A percentile compares a stretch with the other conserved stretches of the same genome.
Evolutionary conservation across 2,329 filamentous ascomycete genomes (phyloP).

Genomic region (Aspergillus sp.): DNA sequence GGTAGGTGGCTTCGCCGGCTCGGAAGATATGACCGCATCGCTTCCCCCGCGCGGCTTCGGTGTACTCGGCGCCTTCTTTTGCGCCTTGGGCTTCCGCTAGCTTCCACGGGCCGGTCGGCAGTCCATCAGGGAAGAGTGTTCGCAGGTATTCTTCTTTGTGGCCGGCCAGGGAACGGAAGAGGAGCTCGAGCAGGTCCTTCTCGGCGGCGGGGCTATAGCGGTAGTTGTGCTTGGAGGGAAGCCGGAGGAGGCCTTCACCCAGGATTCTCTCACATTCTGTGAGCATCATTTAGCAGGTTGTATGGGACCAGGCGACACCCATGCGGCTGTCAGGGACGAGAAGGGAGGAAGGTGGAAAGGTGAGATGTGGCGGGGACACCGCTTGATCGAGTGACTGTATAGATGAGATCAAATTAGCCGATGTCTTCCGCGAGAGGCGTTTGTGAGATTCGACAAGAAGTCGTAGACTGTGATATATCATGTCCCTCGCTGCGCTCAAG

Average conservation of each 20-base stretch:
- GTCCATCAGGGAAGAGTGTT: slow-evolving; percentile 78
- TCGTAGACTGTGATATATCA: too few relatives aligned
- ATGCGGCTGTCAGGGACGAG: slow-evolving; percentile 21
- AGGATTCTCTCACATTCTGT: slow-evolving; percentile 71
- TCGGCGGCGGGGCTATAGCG: slow-evolving; percentile 72
- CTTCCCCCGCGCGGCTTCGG: slow-evolving; percentile 84
- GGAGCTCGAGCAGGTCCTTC: slow-evolving; percentile 69
- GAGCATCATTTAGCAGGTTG: slow-evolving; percentile 40
- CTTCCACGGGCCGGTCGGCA: slow-evolving; percentile 65
- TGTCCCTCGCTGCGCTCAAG: too few relatives aligned
- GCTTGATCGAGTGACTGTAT: not conserved
- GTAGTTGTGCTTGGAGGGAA: slow-evolving; percentile 71
- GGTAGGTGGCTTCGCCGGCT: slow-evolving; percentile 86
- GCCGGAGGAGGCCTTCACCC: slow-evolving; percentile 74
- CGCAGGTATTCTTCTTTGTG: slow-evolving; percentile 71
- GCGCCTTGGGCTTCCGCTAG: slow-evolving; percentile 85
- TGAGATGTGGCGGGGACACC: not conserved
- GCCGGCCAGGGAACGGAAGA: slow-evolving; percentile 85
- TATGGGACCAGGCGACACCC: slow-evolving; percentile 20
- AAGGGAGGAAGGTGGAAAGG: not conserved
- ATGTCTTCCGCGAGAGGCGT: too few relatives aligned
- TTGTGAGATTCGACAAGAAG: too few relatives aligned
- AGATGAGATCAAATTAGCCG: too few relatives aligned
- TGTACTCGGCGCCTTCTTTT: slow-evolving; percentile 93
- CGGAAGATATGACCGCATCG: slow-evolving; percentile 98